Conservation (phyloP, 257 asterid species). For the Salvia hispanica region DNA sequence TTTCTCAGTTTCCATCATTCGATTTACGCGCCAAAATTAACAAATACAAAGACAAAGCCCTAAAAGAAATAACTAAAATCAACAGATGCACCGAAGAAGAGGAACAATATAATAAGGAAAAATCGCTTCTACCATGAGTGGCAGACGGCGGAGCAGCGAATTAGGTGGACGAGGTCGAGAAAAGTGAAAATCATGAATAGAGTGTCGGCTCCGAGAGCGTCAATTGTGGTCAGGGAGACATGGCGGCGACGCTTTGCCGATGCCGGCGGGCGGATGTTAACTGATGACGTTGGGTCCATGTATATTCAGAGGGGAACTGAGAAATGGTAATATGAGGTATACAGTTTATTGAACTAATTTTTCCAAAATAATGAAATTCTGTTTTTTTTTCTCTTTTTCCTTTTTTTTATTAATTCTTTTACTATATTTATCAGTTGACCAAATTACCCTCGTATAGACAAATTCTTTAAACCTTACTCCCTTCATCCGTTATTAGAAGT, state of each 20-base stretch:
- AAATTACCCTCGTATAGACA: too few relatives aligned
- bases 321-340: too few relatives aligned
- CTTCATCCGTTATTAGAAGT: too few relatives aligned
- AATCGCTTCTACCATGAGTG: conserved; percentile 58
- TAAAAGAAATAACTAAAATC: background rate
- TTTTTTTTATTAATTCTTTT: too few relatives aligned
- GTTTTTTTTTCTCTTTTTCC: too few relatives aligned
- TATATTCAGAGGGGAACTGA: background rate
- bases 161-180: conserved; percentile 67
- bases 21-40: background rate
- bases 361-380: too few relatives aligned
- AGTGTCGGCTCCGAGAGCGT: conserved; percentile 59
- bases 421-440: too few relatives aligned
- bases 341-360: too few relatives aligned
- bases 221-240: conserved; percentile 35
- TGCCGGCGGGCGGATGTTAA: conserved; percentile 32
- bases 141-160: conserved; percentile 93
- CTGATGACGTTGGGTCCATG: conserved; percentile 49
- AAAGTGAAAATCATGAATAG: conserved; percentile 63
- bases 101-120: background rate
- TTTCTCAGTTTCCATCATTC: conserved; percentile 5
- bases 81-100: background rate
- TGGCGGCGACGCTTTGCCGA: conserved; percentile 47
- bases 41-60: background rate
- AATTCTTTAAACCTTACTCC: too few relatives aligned